phyloP scores from a whole-genome alignment of 345 rosid species.

The Eucalyptus cladocalyx region DNA sequence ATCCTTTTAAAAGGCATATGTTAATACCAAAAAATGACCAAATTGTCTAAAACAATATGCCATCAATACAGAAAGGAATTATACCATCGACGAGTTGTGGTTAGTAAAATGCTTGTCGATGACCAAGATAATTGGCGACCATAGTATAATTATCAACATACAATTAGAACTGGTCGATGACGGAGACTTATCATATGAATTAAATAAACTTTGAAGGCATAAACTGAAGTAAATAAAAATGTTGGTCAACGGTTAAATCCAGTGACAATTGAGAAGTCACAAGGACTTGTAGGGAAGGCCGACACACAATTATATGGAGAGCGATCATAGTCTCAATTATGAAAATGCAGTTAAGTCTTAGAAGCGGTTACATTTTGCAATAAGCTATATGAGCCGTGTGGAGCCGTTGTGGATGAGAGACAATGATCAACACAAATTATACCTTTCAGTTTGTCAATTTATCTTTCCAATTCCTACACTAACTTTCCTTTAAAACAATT shows the following conservation, averaged over 20 bases:
- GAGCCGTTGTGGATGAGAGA: background rate
- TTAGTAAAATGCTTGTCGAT: background rate
- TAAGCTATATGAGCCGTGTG: background rate
- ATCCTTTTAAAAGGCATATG: background rate
- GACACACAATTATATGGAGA: background rate
- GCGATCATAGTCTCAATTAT: background rate
- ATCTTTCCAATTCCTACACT: background rate
- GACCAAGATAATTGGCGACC: background rate
- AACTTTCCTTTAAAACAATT: background rate
- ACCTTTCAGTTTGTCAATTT: background rate
- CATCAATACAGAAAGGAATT: background rate
- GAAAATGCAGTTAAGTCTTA: background rate
- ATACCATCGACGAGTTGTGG: accelerated
- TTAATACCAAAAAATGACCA: background rate
- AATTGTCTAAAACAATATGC: background rate
- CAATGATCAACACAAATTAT: background rate
- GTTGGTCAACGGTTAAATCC: background rate
- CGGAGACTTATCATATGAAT: background rate
- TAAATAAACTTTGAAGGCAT: background rate
- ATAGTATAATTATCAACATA: no score
- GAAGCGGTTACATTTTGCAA: background rate
- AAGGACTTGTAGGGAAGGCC: background rate
- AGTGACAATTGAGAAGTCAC: background rate
- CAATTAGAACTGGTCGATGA: accelerated
- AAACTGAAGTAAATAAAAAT: no score